A percentile compares a stretch with the other conserved stretches of the same genome.
These are phyloP conservation scores for Penicillium daleae DNA, from an alignment of 495 filamentous ascomycete species.

Conservation along the genomic window DNA sequence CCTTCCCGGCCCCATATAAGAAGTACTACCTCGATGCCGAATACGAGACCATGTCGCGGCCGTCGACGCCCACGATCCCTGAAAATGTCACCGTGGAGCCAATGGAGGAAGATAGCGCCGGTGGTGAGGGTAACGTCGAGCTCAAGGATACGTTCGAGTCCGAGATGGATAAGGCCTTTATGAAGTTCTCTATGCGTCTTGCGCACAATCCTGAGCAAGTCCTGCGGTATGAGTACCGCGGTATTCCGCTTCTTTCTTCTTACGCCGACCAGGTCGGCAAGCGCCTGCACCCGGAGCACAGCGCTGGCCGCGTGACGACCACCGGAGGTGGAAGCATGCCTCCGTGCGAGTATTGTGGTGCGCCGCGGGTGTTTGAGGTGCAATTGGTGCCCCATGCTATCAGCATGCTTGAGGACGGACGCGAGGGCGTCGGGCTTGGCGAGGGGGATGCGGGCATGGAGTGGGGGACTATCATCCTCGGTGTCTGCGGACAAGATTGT, in stretches of 20 bases:
- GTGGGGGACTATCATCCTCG: constrained; percentile 95
- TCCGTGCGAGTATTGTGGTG: constrained; percentile 75
- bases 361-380: constrained; percentile 80
- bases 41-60: constrained; percentile 74
- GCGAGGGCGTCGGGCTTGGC: constrained; percentile 60
- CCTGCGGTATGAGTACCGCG: constrained; percentile 87
- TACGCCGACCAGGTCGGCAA: constrained; percentile 75
- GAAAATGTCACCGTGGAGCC: constrained; percentile 62
- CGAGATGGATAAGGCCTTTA: constrained; percentile 83
- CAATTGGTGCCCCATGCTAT: constrained; percentile 93
- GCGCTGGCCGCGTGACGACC: constrained; percentile 33
- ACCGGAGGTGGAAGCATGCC: constrained; percentile 57
- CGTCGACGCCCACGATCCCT: constrained; percentile 46
- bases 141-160: constrained; percentile 85
- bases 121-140: constrained; percentile 58
- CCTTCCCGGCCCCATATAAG: constrained; percentile 72
- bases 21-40: constrained; percentile 87
- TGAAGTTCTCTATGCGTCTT: constrained; percentile 83
- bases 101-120: constrained; percentile 51
- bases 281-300: constrained; percentile 51
- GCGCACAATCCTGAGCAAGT: constrained; percentile 93
- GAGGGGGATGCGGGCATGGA: constrained; percentile 84
- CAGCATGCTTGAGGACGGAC: constrained; percentile 80
- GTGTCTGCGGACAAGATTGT: constrained; percentile 78
- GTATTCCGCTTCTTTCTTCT: constrained; percentile 79